These are phyloP conservation scores for Fermentozyma sake DNA, from an alignment of 1,139 yeast genomes.

Conservation along the genomic window DNA sequence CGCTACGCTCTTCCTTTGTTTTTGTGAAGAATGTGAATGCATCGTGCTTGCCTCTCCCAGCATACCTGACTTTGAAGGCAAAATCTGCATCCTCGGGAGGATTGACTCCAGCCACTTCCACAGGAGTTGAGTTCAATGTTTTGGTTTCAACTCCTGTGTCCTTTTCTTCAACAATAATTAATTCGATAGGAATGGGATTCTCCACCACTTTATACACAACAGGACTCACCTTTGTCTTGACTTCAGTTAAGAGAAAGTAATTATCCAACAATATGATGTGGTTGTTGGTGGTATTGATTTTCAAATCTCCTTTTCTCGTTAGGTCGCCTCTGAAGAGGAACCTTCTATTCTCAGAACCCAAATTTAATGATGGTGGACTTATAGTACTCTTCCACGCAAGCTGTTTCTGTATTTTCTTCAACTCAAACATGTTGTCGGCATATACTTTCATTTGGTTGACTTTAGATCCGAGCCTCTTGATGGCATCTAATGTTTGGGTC, in stretches of 20 bases:
- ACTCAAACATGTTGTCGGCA: constrained; percentile 50
- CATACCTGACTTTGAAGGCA: constrained; percentile 39
- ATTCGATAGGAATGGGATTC: constrained; percentile 58
- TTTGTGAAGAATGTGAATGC: constrained; percentile 55
- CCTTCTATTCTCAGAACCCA: constrained; percentile 53
- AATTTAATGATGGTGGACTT: constrained; percentile 43
- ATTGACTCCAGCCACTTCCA: constrained; percentile 9
- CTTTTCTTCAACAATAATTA: constrained; percentile 49
- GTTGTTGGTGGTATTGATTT: constrained; percentile 44
- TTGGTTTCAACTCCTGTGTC: constrained; percentile 17
- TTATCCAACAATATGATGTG: constrained; percentile 71
- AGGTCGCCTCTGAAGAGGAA: constrained; percentile 60
- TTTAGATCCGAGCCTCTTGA: constrained; percentile 33
- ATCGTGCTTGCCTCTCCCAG: constrained; percentile 41
- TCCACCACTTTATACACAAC: constrained; percentile 42
- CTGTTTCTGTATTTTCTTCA: constrained; percentile 45
- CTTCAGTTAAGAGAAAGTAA: constrained; percentile 65
- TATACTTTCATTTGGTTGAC: constrained; percentile 50
- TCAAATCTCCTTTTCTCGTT: constrained; percentile 57
- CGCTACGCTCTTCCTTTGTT: constrained; percentile 48
- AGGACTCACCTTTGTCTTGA: constrained; percentile 20
- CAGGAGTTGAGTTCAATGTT: constrained; percentile 10
- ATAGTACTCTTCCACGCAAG: constrained; percentile 44
- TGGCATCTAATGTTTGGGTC: constrained; percentile 45
- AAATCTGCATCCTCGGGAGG: constrained; percentile 42